These are phyloP conservation scores for Zygotorulaspora mrakii DNA, from an alignment of 1,139 yeast species.

Conservation along the genomic window DNA sequence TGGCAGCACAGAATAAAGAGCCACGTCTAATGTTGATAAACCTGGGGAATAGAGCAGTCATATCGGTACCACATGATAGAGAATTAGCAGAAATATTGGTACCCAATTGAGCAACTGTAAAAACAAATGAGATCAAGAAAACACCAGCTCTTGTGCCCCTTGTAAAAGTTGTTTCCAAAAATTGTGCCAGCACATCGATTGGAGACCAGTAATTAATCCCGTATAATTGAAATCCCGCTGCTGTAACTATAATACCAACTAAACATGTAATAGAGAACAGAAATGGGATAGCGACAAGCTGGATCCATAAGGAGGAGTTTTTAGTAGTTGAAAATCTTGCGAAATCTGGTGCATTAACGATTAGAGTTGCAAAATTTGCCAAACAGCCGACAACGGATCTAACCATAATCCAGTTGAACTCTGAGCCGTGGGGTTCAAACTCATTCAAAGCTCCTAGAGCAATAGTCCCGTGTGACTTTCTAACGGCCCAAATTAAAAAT, in stretches of 20 bases:
- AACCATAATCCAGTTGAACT: conserved; percentile 68
- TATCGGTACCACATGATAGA: conserved; percentile 85
- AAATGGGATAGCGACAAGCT: conserved; percentile 64
- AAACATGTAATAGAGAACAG: conserved; percentile 77
- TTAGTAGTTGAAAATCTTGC: conserved; percentile 70
- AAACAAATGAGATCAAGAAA: conserved; percentile 70
- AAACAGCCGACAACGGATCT: conserved; percentile 74
- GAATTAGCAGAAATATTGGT: conserved; percentile 91
- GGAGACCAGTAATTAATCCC: conserved; percentile 83
- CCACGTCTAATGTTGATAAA: conserved; percentile 80
- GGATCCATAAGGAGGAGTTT: conserved; percentile 49
- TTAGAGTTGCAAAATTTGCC: conserved; percentile 82
- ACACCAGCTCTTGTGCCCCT: conserved; percentile 84
- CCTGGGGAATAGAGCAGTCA: conserved; percentile 77
- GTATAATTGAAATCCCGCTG: conserved; percentile 69
- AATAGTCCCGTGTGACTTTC: conserved; percentile 41
- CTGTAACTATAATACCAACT: conserved; percentile 81
- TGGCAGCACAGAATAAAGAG: conserved; percentile 70
- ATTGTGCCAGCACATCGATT: conserved; percentile 64
- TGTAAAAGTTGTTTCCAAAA: conserved; percentile 56
- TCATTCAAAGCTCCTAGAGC: conserved; percentile 31
- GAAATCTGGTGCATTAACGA: conserved; percentile 87
- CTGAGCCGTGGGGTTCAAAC: conserved; percentile 26
- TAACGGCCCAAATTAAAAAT: conserved; percentile 75
- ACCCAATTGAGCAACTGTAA: conserved; percentile 83